phyloP scores from a whole-genome alignment of 768 basidiomycete species.

The Tricholoma bakamatsutake region DNA sequence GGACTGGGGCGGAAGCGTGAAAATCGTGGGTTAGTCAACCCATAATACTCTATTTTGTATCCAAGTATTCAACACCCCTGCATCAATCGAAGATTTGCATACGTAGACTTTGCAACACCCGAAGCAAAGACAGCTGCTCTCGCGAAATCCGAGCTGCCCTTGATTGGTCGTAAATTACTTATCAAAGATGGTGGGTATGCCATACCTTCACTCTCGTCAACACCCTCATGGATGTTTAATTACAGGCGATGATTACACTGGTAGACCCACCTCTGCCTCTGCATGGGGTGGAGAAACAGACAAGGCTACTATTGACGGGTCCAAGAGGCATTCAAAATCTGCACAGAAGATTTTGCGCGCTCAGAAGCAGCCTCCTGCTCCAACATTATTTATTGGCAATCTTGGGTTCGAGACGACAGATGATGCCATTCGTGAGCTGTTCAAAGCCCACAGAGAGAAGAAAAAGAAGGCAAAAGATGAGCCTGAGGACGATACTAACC shows the following conservation, averaged over 20 bases:
- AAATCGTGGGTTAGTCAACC: constrained; percentile 69
- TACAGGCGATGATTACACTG: constrained; percentile 68
- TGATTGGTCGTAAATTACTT: constrained; percentile 82
- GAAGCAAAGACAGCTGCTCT: constrained; percentile 77
- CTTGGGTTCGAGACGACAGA: constrained; percentile 88
- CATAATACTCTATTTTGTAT: neutral
- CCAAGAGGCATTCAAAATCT: constrained; percentile 50
- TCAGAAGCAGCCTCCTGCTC: constrained; percentile 81
- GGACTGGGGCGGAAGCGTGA: constrained; percentile 48
- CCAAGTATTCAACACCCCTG: neutral
- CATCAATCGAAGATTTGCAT: constrained; percentile 68
- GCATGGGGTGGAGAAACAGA: constrained; percentile 26
- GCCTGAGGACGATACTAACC: constrained; percentile 21
- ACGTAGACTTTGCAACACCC: constrained; percentile 84
- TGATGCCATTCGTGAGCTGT: constrained; percentile 60
- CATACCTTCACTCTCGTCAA: neutral
- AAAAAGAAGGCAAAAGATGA: constrained; percentile 24
- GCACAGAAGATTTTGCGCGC: constrained; percentile 70
- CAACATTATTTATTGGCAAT: constrained; percentile 91
- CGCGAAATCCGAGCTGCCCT: constrained; percentile 68
- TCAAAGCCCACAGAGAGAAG: constrained; percentile 59
- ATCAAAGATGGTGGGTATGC: constrained; percentile 80
- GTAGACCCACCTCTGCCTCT: constrained; percentile 50
- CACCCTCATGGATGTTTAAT: constrained; percentile 4
- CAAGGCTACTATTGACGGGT: constrained; percentile 24